Evolutionary conservation across 2,329 filamentous ascomycete genomes (phyloP), one percentile per base, ranked within the genome.

Genomic region (Ophiosphaerella herpotricha): DNA sequence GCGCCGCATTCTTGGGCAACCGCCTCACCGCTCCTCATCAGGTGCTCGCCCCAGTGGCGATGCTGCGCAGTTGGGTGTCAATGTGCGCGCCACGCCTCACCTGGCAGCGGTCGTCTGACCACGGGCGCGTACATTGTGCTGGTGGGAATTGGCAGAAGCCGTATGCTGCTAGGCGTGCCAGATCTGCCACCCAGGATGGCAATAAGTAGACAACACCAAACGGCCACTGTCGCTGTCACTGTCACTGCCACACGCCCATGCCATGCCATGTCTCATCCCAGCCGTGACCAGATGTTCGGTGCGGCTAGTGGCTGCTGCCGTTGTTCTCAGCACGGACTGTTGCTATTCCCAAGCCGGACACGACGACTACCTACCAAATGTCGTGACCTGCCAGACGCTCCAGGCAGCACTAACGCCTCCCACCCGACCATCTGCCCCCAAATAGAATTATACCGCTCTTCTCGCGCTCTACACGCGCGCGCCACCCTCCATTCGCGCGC

Each of bases 21-120:
- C n/a, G 33, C n/a, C 26, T 39, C 43, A 46, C 43, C 43, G 43
- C 43, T 35, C 13, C 18, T 39, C 32, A 37, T 29, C n/a, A 21
- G 18, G 18, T 21, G 18, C 18, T 21, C 18, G 18, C 23, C n/a
- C 9, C 23, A 21, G 36, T n/a, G n/a, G 26, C 16, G 29, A 37
- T 9, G 29, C 11, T 35, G 23, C 13, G 24, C 38, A n/a, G 36
- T 40, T 31, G 38, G 36, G 36, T 34, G 18, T 13, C 43, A 14
- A 34, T 39, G 14, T 39, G 40, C 43, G 43, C 43, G 43, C 43
- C 43, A 39, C 23, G 24, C 43, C 34, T 45, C 43, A 32, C 35
- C n/a, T 21, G 18, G 18, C 35, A 7, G 23, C 21, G 35, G 43
- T 45, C 43, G 24, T 39, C 43, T 45, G 43, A 45, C 38, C 43